Conservation (phyloP, 2,329 filamentous ascomycete species). For the Aspergillus pseudoviridinutans region DNA sequence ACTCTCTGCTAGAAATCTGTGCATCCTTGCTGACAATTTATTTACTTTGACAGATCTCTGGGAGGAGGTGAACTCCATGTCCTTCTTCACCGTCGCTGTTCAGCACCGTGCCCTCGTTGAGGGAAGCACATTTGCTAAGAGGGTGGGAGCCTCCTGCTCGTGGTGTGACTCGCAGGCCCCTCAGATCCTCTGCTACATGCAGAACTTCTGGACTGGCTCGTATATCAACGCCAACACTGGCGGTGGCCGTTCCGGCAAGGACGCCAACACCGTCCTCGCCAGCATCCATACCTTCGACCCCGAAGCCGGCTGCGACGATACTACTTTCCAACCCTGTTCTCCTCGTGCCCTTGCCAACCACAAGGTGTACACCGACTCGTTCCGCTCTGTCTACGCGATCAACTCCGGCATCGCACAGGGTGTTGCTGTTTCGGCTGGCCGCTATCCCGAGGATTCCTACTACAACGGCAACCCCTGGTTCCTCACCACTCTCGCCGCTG, state of each 20-base stretch:
- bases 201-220: slow-evolving; percentile 65
- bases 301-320: slow-evolving; percentile 30
- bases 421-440: slow-evolving; percentile 47
- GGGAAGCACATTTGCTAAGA: slow-evolving; percentile 62
- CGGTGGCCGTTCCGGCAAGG: slow-evolving; percentile 62
- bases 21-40: background rate
- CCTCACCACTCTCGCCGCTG: slow-evolving; percentile 69
- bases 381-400: slow-evolving; percentile 65
- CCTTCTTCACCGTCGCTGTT: slow-evolving; percentile 71
- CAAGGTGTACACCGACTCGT: slow-evolving; percentile 70
- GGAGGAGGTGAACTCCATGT: slow-evolving; percentile 74
- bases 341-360: slow-evolving; percentile 66
- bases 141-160: slow-evolving; percentile 57
- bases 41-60: slow-evolving; percentile 56
- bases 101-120: slow-evolving; percentile 60
- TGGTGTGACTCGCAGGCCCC: slow-evolving; percentile 64
- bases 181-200: slow-evolving; percentile 68
- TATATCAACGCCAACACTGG: slow-evolving; percentile 66
- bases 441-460: slow-evolving; percentile 70
- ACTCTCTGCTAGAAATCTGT: background rate
- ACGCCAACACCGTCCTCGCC: slow-evolving; percentile 62
- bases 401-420: slow-evolving; percentile 27
- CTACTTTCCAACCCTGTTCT: slow-evolving; percentile 75
- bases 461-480: slow-evolving; percentile 79
- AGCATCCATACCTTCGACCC: slow-evolving; percentile 43